Base-by-base conservation (phyloP, 306 rosid species). In the Medicago arabica region DNA sequence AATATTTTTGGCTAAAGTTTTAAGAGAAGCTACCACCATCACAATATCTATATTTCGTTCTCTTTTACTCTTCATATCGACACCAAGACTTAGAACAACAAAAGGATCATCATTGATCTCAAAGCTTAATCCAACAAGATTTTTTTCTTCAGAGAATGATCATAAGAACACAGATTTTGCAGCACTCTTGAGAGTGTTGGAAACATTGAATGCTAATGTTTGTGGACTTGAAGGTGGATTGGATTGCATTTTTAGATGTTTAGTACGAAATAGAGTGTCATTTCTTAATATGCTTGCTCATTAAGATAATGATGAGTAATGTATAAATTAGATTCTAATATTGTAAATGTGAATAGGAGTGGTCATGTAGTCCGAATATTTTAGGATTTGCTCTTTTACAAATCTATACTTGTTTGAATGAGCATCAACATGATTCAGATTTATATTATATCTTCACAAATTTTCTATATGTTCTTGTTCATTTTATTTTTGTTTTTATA, bases 241-340 rank as follows among this genome's bases (percentile, higher is more conserved):
- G 36, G 83, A 79, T 74, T 67, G 78, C 76, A 31, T 91, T 39
- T 93, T 81, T 38, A 86, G 89, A 78, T 75, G 92, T 82, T 74
- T 90, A 65, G 82, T 93, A 11, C 84, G 83, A 75, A 86, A 90
- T 47, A 90, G 97, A 86, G 98, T 93, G 64, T 87, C 85, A 11
- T 82, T 89, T 39, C 94, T 90, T 17, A 90, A 90, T 82, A 79
- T 90, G 77, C 74, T 90, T 21, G 79, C 88, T 47, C 87, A 89
- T 49, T 90, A 18, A 23, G 28, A 19, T 4, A 51, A 39, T 75
- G 18, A 72, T 31, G 65, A 69, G 64, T 53, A 19, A 72, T 23
- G 59, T 54, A 12, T 38, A 5, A 12, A 68, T 14, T 8, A 17
- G 64, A 6, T 40, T 46, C 46, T 2, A 59, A 59, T 1, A 14